phyloP scores from a whole-genome alignment of 2,329 filamentous ascomycete species.

The Diaporthe eres region DNA sequence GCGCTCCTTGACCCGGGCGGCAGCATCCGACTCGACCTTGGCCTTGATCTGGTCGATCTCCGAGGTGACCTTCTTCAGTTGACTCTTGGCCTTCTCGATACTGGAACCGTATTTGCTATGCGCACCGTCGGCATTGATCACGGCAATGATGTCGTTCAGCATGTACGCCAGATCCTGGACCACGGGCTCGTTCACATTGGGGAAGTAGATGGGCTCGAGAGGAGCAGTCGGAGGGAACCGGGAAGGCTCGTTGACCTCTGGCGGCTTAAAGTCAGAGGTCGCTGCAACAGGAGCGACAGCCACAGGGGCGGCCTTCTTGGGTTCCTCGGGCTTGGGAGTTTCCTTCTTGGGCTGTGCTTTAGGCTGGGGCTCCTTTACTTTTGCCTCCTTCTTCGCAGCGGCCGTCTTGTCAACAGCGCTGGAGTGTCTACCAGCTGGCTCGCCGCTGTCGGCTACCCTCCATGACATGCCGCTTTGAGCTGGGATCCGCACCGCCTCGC shows the following conservation, averaged over 20 bases:
- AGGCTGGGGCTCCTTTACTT: slow-evolving; percentile 48
- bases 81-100: slow-evolving; percentile 87
- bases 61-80: slow-evolving; percentile 82
- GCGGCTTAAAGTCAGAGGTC: slow-evolving; percentile 62
- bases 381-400: slow-evolving; percentile 49
- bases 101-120: slow-evolving; percentile 83
- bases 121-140: slow-evolving; percentile 89
- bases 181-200: slow-evolving; percentile 84
- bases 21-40: slow-evolving; percentile 77
- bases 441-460: slow-evolving; percentile 76
- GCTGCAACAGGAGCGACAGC: slow-evolving; percentile 44
- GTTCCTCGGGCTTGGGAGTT: slow-evolving; percentile 47
- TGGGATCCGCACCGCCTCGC: slow-evolving; percentile 84
- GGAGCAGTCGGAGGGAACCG: slow-evolving; percentile 74
- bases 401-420: slow-evolving; percentile 64
- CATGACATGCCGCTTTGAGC: slow-evolving; percentile 89
- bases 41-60: slow-evolving; percentile 83
- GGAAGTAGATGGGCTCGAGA: slow-evolving; percentile 84
- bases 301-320: slow-evolving; percentile 44
- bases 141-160: slow-evolving; percentile 94
- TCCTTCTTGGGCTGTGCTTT: slow-evolving; percentile 45
- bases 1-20: slow-evolving; percentile 80
- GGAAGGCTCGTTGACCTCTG: slow-evolving; percentile 77
- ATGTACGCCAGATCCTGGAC: slow-evolving; percentile 96
- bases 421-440: slow-evolving; percentile 71